These are phyloP conservation scores for Hanseniaspora nectarophila DNA, from an alignment of 805 yeast genomes.

Conservation along the genomic window DNA sequence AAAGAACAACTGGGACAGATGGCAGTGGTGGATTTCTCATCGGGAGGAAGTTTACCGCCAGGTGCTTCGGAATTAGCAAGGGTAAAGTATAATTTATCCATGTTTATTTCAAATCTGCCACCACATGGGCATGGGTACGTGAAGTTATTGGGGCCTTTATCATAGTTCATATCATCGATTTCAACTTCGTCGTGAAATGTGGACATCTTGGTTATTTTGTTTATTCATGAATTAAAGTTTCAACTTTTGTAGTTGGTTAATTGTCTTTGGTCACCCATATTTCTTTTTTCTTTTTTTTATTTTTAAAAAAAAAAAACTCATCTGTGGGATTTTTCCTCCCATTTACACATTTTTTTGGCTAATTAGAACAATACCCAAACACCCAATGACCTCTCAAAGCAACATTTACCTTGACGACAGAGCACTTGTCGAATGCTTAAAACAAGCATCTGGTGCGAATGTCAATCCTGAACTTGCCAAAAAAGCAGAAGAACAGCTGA, in stretches of 20 bases:
- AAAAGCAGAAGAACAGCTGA: constrained; percentile 49
- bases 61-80: constrained; percentile 37
- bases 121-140: constrained; percentile 98
- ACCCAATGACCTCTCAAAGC: constrained; percentile 2
- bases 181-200: constrained; percentile 84
- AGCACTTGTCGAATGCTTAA: constrained; percentile 31
- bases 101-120: constrained; percentile 73
- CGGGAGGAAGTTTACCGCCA: constrained; percentile 10
- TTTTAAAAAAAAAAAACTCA: neutral
- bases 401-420: constrained; percentile 21
- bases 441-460: constrained; percentile 41
- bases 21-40: constrained; percentile 39
- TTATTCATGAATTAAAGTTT: too few relatives aligned
- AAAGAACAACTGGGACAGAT: constrained; percentile 94
- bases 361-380: too few relatives aligned
- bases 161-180: constrained; percentile 91
- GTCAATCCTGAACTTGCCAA: constrained; percentile 25
- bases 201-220: constrained; percentile 37
- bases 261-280: too few relatives aligned
- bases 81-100: constrained; percentile 80
- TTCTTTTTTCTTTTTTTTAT: too few relatives aligned
- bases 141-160: constrained; percentile 66
- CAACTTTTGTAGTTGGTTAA: too few relatives aligned
- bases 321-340: too few relatives aligned
- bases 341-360: too few relatives aligned